Evolutionary conservation across 2,329 filamentous ascomycete species (phyloP), one percentile per base, ranked within the genome.

Genomic region (Exophiala calicioides): DNA sequence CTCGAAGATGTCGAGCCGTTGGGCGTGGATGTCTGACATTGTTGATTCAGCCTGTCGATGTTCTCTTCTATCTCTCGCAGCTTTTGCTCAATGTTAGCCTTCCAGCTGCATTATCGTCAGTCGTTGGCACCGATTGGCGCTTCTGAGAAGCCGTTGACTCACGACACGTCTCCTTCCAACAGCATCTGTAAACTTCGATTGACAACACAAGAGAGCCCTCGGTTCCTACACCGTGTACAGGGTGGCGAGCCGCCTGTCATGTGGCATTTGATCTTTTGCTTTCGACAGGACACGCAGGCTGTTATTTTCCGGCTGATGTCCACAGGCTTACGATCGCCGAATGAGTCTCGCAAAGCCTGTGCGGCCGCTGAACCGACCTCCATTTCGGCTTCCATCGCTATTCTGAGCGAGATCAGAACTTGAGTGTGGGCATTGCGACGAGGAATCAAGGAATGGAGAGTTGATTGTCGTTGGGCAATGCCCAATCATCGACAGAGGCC

Each of bases 221-320:
- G 69, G 44, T 74, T 71, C 30, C 65, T 64, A 59, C 75, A 78
- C 38, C 75, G 62, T 38, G 69, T 70, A 57, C 75, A 78, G 8
- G 68, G 65, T 16, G 72, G 56, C 49, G 74, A 67, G 5, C 72
- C 73, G 10, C 68, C 58, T 44, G 71, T 68, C 53, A 78, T 70
- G 47, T 75, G 71, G 58, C 77, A 80, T 57, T 76, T 75, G 56
- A 80, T 78, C 59, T 80, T 80, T 58, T 62, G 59, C 33, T 63
- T 64, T 6, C 62, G 58, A 41, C 61, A 65, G 15, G 62, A 57
- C 10, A 63, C 62, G 19, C 60, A 64, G 1, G 61, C 61, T 6
- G 61, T 64, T 19, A 62, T 64, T 43, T 62, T 63, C 2, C 61
- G 52, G 43, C 54, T 67, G 31, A 68, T 68, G 15, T 67, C 63